Base-by-base conservation (phyloP, 768 basidiomycete genomes). In the Crucibulum laeve region DNA sequence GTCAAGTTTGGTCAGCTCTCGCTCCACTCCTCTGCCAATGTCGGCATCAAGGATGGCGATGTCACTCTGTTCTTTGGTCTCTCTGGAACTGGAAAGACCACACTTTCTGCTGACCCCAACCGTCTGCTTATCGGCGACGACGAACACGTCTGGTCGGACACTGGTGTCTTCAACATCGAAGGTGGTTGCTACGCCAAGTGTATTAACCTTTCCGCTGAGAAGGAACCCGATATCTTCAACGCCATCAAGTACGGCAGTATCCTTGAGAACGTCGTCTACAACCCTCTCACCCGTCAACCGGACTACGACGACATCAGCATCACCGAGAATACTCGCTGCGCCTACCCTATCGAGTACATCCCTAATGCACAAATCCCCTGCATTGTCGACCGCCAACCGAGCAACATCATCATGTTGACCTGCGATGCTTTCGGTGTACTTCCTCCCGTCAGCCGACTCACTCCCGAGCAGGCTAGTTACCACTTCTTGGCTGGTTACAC, bases 51-150 rank as follows among this genome's bases (percentile, higher is more conserved):
- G 48, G 77, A 87, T 41, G 79, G 80, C 44, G 95, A 98, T 58
- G 94, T 98, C 37, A 96, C 96, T 1, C 82, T 99, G 50, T 99
- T 99, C 84, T 99, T 99, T 64, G 96, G 96, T 61, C 82, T 99
- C 25, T 92, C 90, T 23, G 96, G 96, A 28, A 99, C 96, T 1
- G 96, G 96, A 52, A 99, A 99, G 77, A 98, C 96, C 41, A 97
- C 96, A 2, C 83, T 98, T 39, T 97, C 95, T 10, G 93, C 96
- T 23, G 96, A 99, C 65, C 92, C 95, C 17, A 78, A 82, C 55
- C 91, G 96, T 48, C 71, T 88, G 41, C 82, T 99, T 48, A 98
- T 98, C 53, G 96, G 96, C 54, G 96, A 99, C 62, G 96, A 99
- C 63, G 96, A 98, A 69, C 96, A 99, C 62, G 96, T 99, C 58